These are phyloP conservation scores for Phytophthora nicotianae DNA, from an alignment of 352 stramenopile genomes.

Conservation along the genomic window DNA sequence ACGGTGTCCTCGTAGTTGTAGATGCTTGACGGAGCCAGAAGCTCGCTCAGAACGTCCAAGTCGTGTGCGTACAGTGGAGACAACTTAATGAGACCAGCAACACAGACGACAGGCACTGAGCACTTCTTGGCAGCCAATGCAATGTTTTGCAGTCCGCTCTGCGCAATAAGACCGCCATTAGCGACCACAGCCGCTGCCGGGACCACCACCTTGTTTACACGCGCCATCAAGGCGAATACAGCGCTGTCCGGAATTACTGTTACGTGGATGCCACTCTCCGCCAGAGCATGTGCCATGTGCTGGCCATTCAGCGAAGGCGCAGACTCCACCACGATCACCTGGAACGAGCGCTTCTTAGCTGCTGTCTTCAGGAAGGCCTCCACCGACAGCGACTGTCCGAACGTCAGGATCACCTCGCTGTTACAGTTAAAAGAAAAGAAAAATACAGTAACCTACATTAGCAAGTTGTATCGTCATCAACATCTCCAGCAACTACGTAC, in stretches of 20 bases:
- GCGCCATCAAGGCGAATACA: conserved; percentile 98
- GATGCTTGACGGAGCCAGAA: conserved; percentile 87
- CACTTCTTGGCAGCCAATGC: conserved; percentile 96
- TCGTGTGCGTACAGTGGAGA: conserved; percentile 98
- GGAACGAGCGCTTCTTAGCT: conserved; percentile 94
- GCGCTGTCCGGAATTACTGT: conserved; percentile 97
- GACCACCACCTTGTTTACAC: conserved; percentile 98
- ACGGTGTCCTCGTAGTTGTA: conserved; percentile 92
- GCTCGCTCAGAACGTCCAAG: conserved; percentile 94
- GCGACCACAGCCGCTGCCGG: conserved; percentile 95
- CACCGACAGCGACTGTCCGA: conserved; percentile 92
- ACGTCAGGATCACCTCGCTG: conserved; percentile 96
- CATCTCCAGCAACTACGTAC: conserved; percentile 43
- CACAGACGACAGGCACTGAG: conserved; percentile 96
- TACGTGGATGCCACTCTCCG: conserved; percentile 91
- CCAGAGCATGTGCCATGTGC: conserved; percentile 86
- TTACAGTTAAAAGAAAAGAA: not conserved
- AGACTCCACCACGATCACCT: conserved; percentile 95
- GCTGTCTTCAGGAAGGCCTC: conserved; percentile 91
- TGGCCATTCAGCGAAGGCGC: conserved; percentile 94
- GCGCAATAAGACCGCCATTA: conserved; percentile 96
- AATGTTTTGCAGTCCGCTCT: conserved; percentile 95
- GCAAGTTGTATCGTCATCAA: not conserved
- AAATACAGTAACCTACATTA: conserved; percentile 4
- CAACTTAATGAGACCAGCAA: conserved; percentile 98